phyloP scores from a whole-genome alignment of 805 yeast species.

The Zygosaccharomyces bailii region DNA sequence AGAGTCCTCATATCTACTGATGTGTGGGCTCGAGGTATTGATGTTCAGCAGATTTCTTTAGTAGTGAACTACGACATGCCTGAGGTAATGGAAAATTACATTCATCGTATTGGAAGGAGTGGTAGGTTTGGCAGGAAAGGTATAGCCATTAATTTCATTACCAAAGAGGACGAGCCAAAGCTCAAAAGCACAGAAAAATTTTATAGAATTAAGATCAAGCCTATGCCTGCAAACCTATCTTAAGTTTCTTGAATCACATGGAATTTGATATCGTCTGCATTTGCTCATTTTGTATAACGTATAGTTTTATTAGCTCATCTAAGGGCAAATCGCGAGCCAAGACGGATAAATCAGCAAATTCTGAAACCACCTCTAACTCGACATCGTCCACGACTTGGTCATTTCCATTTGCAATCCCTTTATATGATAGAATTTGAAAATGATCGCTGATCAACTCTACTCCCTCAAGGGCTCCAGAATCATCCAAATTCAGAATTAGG shows the following conservation, averaged over 20 bases:
- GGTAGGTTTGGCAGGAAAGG: conserved; percentile 99
- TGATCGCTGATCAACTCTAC: conserved; percentile 31
- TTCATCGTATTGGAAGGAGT: conserved; percentile 97
- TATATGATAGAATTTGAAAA: conserved; percentile 25
- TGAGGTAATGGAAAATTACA: conserved; percentile 84
- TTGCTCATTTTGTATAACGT: conserved; percentile 30
- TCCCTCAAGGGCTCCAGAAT: conserved; percentile 17
- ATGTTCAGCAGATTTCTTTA: conserved; percentile 93
- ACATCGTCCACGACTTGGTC: conserved; percentile 14
- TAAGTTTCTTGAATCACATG: conserved; percentile 38
- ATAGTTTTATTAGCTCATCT: conserved; percentile 24
- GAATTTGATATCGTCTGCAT: conserved; percentile 23
- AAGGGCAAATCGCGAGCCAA: conserved; percentile 18
- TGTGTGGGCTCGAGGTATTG: conserved; percentile 96
- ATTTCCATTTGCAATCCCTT: conserved; percentile 4
- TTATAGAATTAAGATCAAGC: conserved; percentile 85
- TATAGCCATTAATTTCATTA: conserved; percentile 91
- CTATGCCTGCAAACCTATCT: conserved; percentile 80
- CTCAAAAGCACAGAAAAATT: conserved; percentile 85
- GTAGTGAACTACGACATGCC: conserved; percentile 95
- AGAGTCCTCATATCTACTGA: conserved; percentile 91
- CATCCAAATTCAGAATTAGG: conserved; percentile 25
- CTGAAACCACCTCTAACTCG: conserved; percentile 29
- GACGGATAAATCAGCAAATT: conserved; percentile 22
- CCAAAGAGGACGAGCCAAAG: conserved; percentile 68